phyloP scores from a whole-genome alignment of 2,329 filamentous ascomycete genomes.

The Trichophaea hybrida region DNA sequence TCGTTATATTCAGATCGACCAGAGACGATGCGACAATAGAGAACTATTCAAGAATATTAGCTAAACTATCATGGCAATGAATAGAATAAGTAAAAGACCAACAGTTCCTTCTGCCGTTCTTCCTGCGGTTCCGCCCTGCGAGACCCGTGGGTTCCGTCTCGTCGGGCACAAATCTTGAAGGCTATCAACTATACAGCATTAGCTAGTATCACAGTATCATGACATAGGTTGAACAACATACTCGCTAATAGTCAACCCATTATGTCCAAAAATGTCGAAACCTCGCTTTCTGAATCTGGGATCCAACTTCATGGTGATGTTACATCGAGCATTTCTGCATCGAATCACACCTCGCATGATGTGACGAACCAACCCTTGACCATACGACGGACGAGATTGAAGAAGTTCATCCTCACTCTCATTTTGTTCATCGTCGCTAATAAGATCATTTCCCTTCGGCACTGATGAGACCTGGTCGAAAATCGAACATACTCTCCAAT shows the following conservation, averaged over 20 bases:
- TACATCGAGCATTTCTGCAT: not conserved
- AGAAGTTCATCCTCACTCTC: conserved; percentile 1
- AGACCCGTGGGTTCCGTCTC: conserved; percentile 41
- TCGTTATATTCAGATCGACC: conserved; percentile 28
- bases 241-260: conserved; percentile 31
- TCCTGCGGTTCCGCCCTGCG: conserved; percentile 41
- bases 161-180: conserved; percentile 38
- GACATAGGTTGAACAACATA: conserved; percentile 2
- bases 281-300: not conserved
- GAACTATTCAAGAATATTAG: not conserved
- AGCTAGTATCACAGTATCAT: not conserved
- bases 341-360: conserved; percentile 13
- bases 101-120: conserved; percentile 36
- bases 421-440: conserved; percentile 5
- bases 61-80: not conserved
- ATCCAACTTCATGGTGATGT: conserved; percentile 4
- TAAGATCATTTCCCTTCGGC: not conserved
- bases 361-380: not conserved
- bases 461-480: not conserved
- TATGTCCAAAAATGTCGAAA: conserved; percentile 28
- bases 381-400: not conserved
- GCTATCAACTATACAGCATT: conserved; percentile 37
- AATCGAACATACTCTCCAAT: no score
- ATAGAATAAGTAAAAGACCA: conserved; percentile 28
- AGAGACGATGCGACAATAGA: conserved; percentile 37